Percentiles rank a stretch among this genome's conserved stretches.
Evolutionary conservation across 1,139 yeast genomes (phyloP).

Genomic region (Saccharomyces hybrid): DNA sequence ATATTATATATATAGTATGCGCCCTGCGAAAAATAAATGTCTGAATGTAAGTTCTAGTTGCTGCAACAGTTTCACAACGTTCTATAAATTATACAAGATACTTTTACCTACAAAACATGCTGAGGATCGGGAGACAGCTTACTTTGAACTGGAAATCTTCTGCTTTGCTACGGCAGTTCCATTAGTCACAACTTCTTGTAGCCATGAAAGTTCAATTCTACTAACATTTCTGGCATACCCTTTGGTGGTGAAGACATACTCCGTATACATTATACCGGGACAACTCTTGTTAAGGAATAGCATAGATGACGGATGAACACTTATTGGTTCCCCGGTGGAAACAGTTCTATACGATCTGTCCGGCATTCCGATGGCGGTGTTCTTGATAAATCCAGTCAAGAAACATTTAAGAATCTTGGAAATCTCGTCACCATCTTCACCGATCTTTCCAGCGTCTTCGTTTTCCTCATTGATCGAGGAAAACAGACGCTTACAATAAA

Average conservation of each 20-base stretch:
- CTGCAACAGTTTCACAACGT: background rate
- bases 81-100: background rate
- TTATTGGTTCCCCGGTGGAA: slow-evolving; percentile 66
- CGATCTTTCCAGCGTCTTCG: slow-evolving; percentile 17
- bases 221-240: slow-evolving; percentile 89
- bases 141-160: slow-evolving; percentile 4
- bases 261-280: slow-evolving; percentile 90
- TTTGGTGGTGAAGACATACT: slow-evolving; percentile 85
- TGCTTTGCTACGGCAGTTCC: slow-evolving; percentile 16
- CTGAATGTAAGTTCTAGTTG: background rate
- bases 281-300: slow-evolving; percentile 65
- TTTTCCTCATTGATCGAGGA: slow-evolving; percentile 19
- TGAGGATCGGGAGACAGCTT: background rate
- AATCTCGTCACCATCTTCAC: slow-evolving; percentile 36
- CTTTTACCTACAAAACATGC: background rate
- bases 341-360: slow-evolving; percentile 88
- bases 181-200: slow-evolving; percentile 58
- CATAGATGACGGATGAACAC: slow-evolving; percentile 88
- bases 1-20: no score
- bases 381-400: slow-evolving; percentile 69
- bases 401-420: slow-evolving; percentile 66
- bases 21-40: background rate
- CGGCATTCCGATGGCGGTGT: slow-evolving; percentile 91
- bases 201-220: slow-evolving; percentile 77
- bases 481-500: slow-evolving; percentile 47